These are phyloP conservation scores for Apiotrichum gracile DNA, from an alignment of 1,284 basidiomycete species.

Conservation along the genomic window DNA sequence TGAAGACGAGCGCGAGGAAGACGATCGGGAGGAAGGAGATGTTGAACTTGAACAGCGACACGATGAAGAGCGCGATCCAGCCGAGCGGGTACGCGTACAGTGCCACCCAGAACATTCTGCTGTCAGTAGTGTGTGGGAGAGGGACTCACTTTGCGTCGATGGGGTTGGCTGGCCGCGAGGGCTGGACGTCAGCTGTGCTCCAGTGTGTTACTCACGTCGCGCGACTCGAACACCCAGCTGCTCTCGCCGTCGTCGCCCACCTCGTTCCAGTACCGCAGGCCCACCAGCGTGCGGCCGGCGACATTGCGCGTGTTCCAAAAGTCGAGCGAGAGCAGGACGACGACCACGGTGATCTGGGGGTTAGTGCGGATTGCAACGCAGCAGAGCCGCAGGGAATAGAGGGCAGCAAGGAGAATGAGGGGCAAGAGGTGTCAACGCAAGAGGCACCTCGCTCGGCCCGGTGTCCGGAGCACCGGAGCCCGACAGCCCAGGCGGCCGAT, in stretches of 20 bases:
- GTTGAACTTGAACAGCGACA: conserved; percentile 80
- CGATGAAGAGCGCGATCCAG: conserved; percentile 77
- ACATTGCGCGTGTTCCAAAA: conserved; percentile 98
- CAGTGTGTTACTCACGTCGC: conserved; percentile 61
- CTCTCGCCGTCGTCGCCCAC: conserved; percentile 93
- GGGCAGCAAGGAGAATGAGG: neutral
- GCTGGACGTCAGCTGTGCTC: conserved; percentile 52
- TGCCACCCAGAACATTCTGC: conserved; percentile 55
- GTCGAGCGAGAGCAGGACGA: conserved; percentile 85
- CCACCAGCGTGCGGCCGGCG: conserved; percentile 80
- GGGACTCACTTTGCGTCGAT: conserved; percentile 63
- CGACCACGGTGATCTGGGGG: conserved; percentile 86
- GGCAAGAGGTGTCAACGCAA: no score
- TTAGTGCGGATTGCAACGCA: no score
- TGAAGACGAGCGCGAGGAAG: conserved; percentile 80
- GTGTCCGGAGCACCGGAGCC: no score
- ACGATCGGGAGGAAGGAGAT: conserved; percentile 83
- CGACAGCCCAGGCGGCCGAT: no score
- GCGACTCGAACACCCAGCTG: conserved; percentile 91
- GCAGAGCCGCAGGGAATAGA: no score
- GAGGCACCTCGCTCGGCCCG: no score
- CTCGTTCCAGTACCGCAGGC: conserved; percentile 93
- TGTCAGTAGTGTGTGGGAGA: neutral
- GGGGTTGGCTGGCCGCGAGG: conserved; percentile 79
- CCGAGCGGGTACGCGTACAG: conserved; percentile 82